A percentile compares a stretch with the other conserved stretches of the same genome.
phyloP scores from a whole-genome alignment of 75 land plant genomes.

The Chamaecyparis obtusa region DNA sequence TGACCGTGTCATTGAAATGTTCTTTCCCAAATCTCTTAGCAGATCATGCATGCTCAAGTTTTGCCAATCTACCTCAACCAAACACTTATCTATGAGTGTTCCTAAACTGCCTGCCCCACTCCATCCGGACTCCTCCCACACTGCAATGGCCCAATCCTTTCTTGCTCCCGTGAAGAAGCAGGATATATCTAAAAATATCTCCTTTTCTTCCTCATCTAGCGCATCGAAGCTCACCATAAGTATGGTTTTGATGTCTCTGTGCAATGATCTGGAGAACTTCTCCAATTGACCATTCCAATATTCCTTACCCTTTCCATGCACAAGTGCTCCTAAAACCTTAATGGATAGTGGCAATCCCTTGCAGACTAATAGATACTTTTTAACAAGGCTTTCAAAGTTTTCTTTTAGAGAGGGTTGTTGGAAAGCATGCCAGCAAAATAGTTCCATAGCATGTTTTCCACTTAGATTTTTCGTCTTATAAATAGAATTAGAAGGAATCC shows the following conservation, averaged over 20 bases:
- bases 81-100: no score
- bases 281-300: neutral
- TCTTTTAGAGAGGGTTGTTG: neutral
- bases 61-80: no score
- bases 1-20: no score
- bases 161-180: neutral
- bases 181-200: neutral
- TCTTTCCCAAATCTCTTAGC: no score
- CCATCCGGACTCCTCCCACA: neutral
- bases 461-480: neutral
- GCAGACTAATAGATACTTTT: neutral
- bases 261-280: neutral
- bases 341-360: neutral
- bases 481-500: neutral
- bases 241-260: neutral
- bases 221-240: neutral
- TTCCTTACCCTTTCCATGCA: neutral
- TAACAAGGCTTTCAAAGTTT: neutral
- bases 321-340: neutral
- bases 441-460: neutral
- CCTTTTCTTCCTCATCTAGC: neutral
- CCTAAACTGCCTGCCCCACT: no score
- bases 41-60: no score
- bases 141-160: neutral
- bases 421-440: slow-evolving; percentile 7